Evolutionary conservation across 2,329 filamentous ascomycete species (phyloP), one percentile per base, ranked within the genome.

Genomic region (Alternaria triticimaculans): DNA sequence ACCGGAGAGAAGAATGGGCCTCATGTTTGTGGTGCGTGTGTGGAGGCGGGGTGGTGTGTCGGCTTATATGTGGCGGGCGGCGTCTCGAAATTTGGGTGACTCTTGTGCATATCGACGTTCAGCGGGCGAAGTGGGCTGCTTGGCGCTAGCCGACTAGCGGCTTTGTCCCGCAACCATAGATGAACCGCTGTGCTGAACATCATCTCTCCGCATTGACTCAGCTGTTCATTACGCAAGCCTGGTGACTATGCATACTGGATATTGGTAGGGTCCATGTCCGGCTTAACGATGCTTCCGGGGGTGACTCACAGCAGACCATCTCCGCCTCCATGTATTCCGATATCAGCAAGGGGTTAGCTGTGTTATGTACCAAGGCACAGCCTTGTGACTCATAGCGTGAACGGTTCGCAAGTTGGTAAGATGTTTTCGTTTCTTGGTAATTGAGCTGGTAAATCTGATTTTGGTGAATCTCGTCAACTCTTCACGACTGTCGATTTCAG

Each of bases 1-100:
- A 83, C 96, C 96, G 82, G 93, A 91, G 78, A 99, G 88, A 76
- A 99, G 87, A 83, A 97, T 96, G 80, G 96, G 96, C 86, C 96
- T 93, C 96, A 99, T 99, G 48, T 68, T 76, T 70, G 64, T 64
- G 58, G 59, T 69, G 66, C 67, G 62, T 64, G 49, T 56, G 66
- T 64, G 63, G 63, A 60, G 67, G 67, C 44, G 64, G 66, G 69
- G 25, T 59, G 60, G 49, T 57, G 58, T 60, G 56, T 72, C 66
- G 62, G 54, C 64, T 66, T 66, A 56, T 67, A 68, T 67, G 64
- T 69, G 63, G 70, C 57, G 58, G 65, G 67, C 59, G 64, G 67
- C 65, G 70, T 68, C 67, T 62, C 48, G 66, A 70, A 75, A 74
- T 76, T 78, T 74, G 65, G 66, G 67, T 73, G 68, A 71, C 64